These are phyloP conservation scores for Penicillium sp. DNA, from an alignment of 2,329 filamentous ascomycete genomes.

Conservation along the genomic window DNA sequence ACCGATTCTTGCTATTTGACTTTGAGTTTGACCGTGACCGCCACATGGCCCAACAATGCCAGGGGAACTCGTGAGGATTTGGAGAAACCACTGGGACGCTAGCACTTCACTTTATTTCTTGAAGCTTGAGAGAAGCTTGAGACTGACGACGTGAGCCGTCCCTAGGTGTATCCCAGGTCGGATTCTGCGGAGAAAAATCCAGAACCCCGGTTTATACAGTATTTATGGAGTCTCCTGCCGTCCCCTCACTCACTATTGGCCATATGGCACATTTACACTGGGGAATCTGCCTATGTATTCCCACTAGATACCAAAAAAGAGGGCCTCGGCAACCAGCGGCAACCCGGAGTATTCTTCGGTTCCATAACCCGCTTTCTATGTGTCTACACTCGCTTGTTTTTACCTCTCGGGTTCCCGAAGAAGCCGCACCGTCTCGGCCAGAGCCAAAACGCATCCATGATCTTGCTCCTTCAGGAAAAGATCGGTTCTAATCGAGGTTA, in stretches of 20 bases:
- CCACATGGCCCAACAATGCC: not conserved
- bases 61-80: slow-evolving; percentile 8
- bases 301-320: not conserved
- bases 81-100: slow-evolving; percentile 2
- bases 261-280: not conserved
- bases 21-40: slow-evolving; percentile 1
- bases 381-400: slow-evolving; percentile 16
- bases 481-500: slow-evolving; percentile 13
- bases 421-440: slow-evolving; percentile 4
- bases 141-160: not conserved
- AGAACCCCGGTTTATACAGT: too few relatives aligned
- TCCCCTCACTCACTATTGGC: slow-evolving; percentile 4
- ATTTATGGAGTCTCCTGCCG: not conserved
- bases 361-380: not conserved
- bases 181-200: not conserved
- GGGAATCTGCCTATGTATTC: not conserved
- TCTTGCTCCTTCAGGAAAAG: slow-evolving; percentile 11
- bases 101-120: not conserved
- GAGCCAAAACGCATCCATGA: slow-evolving; percentile 4
- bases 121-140: slow-evolving; percentile 20
- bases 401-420: slow-evolving; percentile 14
- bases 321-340: not conserved
- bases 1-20: slow-evolving; percentile 3
- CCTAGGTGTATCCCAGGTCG: not conserved
- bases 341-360: not conserved